A percentile compares a stretch with the other conserved stretches of the same genome.
Evolutionary conservation across 129 eudicot species (phyloP).

Genomic region (Cynara cardunculus): DNA sequence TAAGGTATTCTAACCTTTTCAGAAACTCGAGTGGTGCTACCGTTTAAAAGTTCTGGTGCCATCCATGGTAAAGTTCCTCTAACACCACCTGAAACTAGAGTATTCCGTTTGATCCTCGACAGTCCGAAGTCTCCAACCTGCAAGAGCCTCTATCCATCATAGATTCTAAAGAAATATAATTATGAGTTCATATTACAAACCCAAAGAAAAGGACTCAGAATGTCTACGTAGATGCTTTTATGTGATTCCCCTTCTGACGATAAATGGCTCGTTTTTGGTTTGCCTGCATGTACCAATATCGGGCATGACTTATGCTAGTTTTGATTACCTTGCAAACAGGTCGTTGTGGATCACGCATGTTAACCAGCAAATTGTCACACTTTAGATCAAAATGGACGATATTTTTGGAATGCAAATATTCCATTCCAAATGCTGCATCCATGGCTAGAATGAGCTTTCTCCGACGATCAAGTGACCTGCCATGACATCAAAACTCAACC

Average conservation of each 20-base stretch:
- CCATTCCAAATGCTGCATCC: slow-evolving; percentile 99
- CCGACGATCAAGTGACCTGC: slow-evolving; percentile 73
- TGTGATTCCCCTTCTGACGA: not conserved
- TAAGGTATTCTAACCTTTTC: slow-evolving; percentile 52
- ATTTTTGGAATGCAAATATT: slow-evolving; percentile 84
- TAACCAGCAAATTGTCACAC: slow-evolving; percentile 85
- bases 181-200: not conserved
- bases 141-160: slow-evolving; percentile 13
- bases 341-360: slow-evolving; percentile 76
- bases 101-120: slow-evolving; percentile 77
- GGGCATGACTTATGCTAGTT: not conserved
- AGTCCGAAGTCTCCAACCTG: slow-evolving; percentile 95
- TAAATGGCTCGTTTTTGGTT: not conserved
- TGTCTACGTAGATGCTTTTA: not conserved
- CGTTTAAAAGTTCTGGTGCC: slow-evolving; percentile 89
- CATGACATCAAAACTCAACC: slow-evolving; percentile 11
- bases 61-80: slow-evolving; percentile 90
- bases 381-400: slow-evolving; percentile 92
- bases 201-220: not conserved
- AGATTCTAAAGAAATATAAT: not conserved
- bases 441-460: slow-evolving; percentile 75
- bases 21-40: slow-evolving; percentile 69
- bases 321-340: slow-evolving; percentile 87
- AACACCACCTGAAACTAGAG: slow-evolving; percentile 87
- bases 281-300: not conserved